Evolutionary conservation across 2,329 filamentous ascomycete species (phyloP), one percentile per base, ranked within the genome.

Genomic region (Dothiorella sarmentorum): DNA sequence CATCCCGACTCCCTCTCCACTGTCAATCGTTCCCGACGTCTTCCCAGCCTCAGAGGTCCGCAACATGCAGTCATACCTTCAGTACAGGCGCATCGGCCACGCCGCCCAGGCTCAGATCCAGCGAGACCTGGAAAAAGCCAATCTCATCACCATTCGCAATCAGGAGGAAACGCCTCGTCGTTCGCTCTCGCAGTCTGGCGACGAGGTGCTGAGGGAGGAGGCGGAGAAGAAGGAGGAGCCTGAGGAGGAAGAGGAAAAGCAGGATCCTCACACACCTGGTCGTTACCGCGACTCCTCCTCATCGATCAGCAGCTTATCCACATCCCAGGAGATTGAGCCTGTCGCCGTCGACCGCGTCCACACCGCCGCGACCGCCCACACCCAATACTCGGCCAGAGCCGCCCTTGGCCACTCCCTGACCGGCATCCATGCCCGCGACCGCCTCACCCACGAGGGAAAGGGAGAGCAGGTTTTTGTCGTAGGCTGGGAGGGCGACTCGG

Each of bases 391-490:
- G 7, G 59, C 63, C 13, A 68, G 70, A 7, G 68, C 68, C 1
- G 67, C 67, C n/a, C 65, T 75, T 1, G 72, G 72, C 0, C 60
- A 60, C 11, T 63, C 68, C 4, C 58, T 76, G 18, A 74, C 72
- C 2, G 73, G 73, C 38, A 68, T 76, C 49, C 62, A 72, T 26
- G 68, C 73, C 9, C 69, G 73, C 33, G 65, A 67, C 31, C 66
- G 72, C 10, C 67, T 60, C 4, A 73, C 71, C 7, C 64, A 67
- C 24, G 71, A 75, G 63, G 68, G 71, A 2, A 71, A 70, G 6
- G 64, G 65, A 3, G 72, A 72, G 4, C 67, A 71, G 52, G 71
- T 75, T 3, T 75, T 76, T 52, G 69, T 74, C 2, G 72, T 75
- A 1, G 68, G 68, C 15, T 75, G 70, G 51, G 68, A 74, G 60